Percentiles rank a stretch among this genome's conserved stretches.
Conservation (phyloP, 176 grass and related monocot genomes). For the Cenchrus americanus region DNA sequence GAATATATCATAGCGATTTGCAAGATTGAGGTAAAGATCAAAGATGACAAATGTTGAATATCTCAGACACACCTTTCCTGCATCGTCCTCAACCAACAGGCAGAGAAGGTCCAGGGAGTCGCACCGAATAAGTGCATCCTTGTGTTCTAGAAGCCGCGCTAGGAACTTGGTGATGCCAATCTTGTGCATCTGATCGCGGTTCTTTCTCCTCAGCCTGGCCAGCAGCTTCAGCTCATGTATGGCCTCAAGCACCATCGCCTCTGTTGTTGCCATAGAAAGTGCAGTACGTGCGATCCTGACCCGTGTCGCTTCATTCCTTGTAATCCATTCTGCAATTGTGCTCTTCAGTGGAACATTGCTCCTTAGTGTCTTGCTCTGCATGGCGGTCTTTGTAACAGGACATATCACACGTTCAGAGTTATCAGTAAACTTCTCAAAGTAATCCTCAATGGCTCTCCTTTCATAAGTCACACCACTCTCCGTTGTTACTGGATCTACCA, state of each 20-base stretch:
- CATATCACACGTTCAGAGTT: conserved; percentile 60
- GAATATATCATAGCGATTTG: background rate
- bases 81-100: conserved; percentile 69
- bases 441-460: conserved; percentile 70
- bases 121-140: conserved; percentile 54
- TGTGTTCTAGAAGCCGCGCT: conserved; percentile 59
- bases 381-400: conserved; percentile 67
- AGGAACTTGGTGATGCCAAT: conserved; percentile 87
- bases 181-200: conserved; percentile 80
- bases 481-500: conserved; percentile 79
- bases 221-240: conserved; percentile 72
- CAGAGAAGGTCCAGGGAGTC: conserved; percentile 69
- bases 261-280: conserved; percentile 53
- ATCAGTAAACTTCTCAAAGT: conserved; percentile 63
- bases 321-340: conserved; percentile 80
- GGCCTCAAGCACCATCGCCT: conserved; percentile 75
- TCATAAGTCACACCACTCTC: conserved; percentile 93
- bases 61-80: conserved; percentile 70
- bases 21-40: background rate
- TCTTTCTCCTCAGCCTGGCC: conserved; percentile 51
- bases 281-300: conserved; percentile 66
- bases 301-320: conserved; percentile 68
- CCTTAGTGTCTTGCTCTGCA: conserved; percentile 66
- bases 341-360: conserved; percentile 69
- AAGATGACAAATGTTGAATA: conserved; percentile 14